Conservation (phyloP, 768 basidiomycete genomes). For the Mycena belliarum region DNA sequence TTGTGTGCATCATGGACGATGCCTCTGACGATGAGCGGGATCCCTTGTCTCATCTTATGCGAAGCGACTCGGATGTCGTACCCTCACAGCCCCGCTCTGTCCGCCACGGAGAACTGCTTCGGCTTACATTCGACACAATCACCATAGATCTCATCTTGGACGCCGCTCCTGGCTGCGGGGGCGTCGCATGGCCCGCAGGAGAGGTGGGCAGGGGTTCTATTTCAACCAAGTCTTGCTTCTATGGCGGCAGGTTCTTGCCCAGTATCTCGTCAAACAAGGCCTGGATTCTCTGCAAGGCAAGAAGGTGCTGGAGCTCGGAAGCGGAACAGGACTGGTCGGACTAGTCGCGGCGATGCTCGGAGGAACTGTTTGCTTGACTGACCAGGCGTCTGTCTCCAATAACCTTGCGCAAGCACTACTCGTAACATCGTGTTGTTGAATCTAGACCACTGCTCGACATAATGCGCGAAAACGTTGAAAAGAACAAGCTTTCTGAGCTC, state of each 20-base stretch:
- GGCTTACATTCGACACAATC: conserved; percentile 43
- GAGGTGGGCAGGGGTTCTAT: conserved; percentile 49
- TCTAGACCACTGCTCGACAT: conserved; percentile 73
- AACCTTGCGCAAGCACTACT: conserved; percentile 5
- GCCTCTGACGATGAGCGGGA: conserved; percentile 13
- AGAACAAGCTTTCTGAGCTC: conserved; percentile 58
- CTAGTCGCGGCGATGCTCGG: conserved; percentile 75
- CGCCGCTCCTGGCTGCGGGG: conserved; percentile 87
- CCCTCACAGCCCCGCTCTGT: conserved; percentile 58
- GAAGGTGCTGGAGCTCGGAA: conserved; percentile 80
- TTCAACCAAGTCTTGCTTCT: conserved; percentile 4
- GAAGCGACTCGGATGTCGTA: conserved; percentile 37
- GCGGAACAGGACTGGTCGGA: conserved; percentile 93
- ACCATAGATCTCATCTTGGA: conserved; percentile 63
- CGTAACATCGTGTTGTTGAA: conserved; percentile 17
- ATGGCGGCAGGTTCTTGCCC: conserved; percentile 66
- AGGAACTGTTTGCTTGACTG: conserved; percentile 66
- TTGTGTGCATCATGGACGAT: background rate
- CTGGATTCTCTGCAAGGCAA: conserved; percentile 50
- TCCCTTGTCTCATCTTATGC: conserved; percentile 8
- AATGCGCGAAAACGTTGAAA: conserved; percentile 71
- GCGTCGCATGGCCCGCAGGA: conserved; percentile 91
- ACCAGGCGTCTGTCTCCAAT: conserved; percentile 75
- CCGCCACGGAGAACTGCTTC: conserved; percentile 43
- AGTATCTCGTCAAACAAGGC: conserved; percentile 66